Evolutionary conservation across 108 stramenopile genomes (phyloP), one percentile per base, ranked within the genome.

Genomic region (Aureococcus anophagefferens): DNA sequence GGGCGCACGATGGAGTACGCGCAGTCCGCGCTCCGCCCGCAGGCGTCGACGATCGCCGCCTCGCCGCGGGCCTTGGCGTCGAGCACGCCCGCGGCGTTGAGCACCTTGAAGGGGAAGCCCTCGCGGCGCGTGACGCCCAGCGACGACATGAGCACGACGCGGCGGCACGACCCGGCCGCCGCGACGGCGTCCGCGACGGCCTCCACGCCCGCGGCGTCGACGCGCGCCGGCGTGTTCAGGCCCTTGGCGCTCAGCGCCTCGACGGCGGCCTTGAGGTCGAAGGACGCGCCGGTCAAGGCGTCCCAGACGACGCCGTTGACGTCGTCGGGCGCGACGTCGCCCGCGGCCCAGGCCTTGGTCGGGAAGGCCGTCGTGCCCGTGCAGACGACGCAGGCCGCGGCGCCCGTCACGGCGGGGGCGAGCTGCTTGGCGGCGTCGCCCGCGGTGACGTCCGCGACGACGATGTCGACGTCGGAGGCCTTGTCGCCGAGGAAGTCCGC

Each of bases 61-160:
- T 89, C 90, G 64, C 83, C 89, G 30, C 68, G 70, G 15, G 76
- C 75, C 74, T 89, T 88, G 65, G 89, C 86, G 73, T 86, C 84
- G 59, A 89, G 74, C 13, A 91, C 90, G 28, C 90, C 89, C 71
- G 80, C 89, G 0, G 85, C 79, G 79, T 91, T 91, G 35, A 91
- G 68, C 64, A 91, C 84, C 0, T 76, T 68, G 77, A 87, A 91
- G 31, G 90, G 90, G 81, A 89, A 79, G n/a, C 71, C 33, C 46
- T 79, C 80, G 30, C 77, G 67, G 31, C 89, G 74, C 51, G 79
- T 63, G 32, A 89, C 87, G 30, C 91, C 91, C 31, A 91, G 74
- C 34, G 83, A 84, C 34, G 73, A 75, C 46, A 80, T 33, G 21
- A 78, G 68, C 17, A 78, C 77, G 30, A 80, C 74, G 31, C 77